Conservation (phyloP, 176 grass and related monocot species). For the Zizania latifolia region DNA sequence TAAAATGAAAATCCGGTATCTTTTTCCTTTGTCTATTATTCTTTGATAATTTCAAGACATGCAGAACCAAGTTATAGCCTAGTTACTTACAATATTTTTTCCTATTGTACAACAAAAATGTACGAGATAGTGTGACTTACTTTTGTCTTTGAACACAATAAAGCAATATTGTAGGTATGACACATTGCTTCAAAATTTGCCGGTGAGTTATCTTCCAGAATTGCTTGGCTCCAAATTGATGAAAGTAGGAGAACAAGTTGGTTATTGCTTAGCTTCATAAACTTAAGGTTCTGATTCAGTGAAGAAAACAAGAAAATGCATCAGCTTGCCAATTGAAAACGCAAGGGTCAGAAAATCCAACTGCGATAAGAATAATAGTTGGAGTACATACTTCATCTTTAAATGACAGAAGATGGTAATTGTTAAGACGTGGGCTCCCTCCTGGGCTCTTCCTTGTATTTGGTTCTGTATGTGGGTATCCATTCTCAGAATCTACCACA, state of each 20-base stretch:
- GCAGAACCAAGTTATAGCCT: conserved; percentile 12
- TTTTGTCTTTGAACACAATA: conserved; percentile 57
- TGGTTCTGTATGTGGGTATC: conserved; percentile 27
- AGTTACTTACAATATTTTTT: neutral
- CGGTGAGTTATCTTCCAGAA: conserved; percentile 68
- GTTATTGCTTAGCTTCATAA: conserved; percentile 72
- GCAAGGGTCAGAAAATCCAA: neutral
- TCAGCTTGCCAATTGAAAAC: conserved; percentile 3
- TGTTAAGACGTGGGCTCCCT: conserved; percentile 22
- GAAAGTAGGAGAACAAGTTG: conserved; percentile 89
- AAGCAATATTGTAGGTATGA: conserved; percentile 71
- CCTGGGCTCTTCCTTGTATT: conserved; percentile 22
- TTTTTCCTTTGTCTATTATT: neutral
- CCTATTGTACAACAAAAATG: conserved; percentile 11
- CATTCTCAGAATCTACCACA: conserved; percentile 18
- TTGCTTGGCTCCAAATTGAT: conserved; percentile 86
- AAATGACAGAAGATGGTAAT: conserved; percentile 9
- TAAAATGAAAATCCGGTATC: neutral
- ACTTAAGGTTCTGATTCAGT: conserved; percentile 47
- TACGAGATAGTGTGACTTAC: conserved; percentile 39
- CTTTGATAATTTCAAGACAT: neutral
- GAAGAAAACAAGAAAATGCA: conserved; percentile 20
- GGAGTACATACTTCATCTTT: conserved; percentile 39
- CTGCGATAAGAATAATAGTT: neutral
- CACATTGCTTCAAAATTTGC: conserved; percentile 84